A percentile compares a stretch with the other conserved stretches of the same genome.
These are phyloP conservation scores for Solanum arcanum DNA, from an alignment of 257 asterid species.

Conservation along the genomic window DNA sequence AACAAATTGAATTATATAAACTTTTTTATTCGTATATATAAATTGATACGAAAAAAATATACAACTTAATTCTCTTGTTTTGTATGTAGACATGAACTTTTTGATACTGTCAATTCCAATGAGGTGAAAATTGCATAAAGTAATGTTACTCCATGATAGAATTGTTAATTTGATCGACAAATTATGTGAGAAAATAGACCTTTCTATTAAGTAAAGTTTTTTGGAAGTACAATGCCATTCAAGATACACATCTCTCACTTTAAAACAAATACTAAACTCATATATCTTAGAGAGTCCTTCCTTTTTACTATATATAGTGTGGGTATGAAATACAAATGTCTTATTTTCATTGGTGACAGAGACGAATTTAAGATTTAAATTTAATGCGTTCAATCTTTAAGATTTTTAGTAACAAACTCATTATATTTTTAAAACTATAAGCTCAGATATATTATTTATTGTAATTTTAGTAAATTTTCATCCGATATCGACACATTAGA, in stretches of 20 bases:
- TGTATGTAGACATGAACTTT: neutral
- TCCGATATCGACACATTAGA: no score
- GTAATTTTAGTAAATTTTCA: no score
- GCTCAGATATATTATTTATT: no score
- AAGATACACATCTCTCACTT: neutral
- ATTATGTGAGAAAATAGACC: neutral
- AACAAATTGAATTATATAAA: no score
- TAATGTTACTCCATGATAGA: neutral
- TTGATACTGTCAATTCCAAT: neutral
- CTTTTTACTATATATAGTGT: neutral
- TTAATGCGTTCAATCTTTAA: no score
- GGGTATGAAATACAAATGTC: neutral
- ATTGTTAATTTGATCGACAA: no score
- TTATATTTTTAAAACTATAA: no score
- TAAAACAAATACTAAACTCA: neutral
- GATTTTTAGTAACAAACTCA: no score
- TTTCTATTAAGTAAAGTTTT: no score
- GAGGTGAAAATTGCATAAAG: neutral
- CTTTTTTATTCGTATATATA: no score
- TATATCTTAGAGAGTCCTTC: neutral
- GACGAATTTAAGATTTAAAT: no score
- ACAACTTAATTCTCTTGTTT: neutral
- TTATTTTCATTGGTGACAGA: rapidly evolving
- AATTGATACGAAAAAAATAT: neutral
- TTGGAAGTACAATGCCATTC: neutral